Base-by-base conservation (phyloP, 2,329 filamentous ascomycete species). In the Ophioceras dolichostomum region DNA sequence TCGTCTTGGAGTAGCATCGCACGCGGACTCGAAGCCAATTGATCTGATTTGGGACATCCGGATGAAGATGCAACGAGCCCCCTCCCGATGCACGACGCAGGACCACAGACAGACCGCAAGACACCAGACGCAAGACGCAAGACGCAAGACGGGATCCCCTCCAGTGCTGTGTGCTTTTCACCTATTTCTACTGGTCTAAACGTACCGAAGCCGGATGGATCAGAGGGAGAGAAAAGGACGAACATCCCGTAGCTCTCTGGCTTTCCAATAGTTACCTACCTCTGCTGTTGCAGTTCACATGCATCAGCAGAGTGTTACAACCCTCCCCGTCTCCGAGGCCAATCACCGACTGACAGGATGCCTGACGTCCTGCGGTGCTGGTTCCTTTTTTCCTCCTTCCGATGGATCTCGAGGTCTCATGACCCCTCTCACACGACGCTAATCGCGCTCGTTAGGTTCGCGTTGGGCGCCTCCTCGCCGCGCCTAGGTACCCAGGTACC, bases 351-450 rank as follows among this genome's bases (percentile, higher is more conserved):
- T 26, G 22, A 12, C 22, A 26, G 7, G 22, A 12, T 26, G 22
- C 22, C 22, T 26, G 22, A 26, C 22, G n/a, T 26, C 22, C 22
- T 26, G 22, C 22, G 12, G 22, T 26, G 22, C 22, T 26, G 22
- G 22, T 26, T 12, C 22, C 7, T 26, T 12, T 7, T 26, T 26
- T 7, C 12, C 8, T 26, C 22, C 12, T 12, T 26, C 22, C 12
- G 33, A 22, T 34, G 19, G 33, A 14, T 22, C 21, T 34, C 21
- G 20, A 17, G 24, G 33, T 34, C 33, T 21, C 33, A 34, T 34
- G 33, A 34, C 19, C 33, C 21, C 19, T 26, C 10, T 34, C 16
- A 33, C 18, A 21, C 33, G 19, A 26, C 33, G 33, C 33, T 34
- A 34, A 27, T 7, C 33, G 14, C n/a, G 10, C 5, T 24, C 22